A percentile compares a stretch with the other conserved stretches of the same genome.
Conservation (phyloP, 176 grass and related monocot species). For the Hordeum marinum region DNA sequence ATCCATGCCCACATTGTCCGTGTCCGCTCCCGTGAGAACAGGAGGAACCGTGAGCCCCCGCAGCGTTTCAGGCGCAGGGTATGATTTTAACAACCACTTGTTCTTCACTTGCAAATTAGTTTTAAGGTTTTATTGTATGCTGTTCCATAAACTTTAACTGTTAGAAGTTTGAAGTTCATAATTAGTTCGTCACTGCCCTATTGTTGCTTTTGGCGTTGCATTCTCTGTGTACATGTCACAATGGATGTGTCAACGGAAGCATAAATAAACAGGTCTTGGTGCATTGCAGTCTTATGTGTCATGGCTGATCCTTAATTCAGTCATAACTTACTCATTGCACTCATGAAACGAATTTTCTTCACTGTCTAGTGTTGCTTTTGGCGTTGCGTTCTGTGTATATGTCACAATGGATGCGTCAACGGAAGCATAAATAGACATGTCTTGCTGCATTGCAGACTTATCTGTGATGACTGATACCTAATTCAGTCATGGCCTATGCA, state of each 20-base stretch:
- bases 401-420: constrained; percentile 58
- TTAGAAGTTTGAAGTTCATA: not conserved
- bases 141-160: no score
- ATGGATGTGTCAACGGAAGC: constrained; percentile 61
- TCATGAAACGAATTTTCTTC: not conserved
- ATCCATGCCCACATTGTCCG: constrained; percentile 66
- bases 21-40: constrained; percentile 46
- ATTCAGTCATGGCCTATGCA: not conserved
- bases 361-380: constrained; percentile 32
- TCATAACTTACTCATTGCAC: not conserved
- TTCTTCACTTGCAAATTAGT: not conserved
- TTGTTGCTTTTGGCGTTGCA: constrained; percentile 55
- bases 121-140: not conserved
- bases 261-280: constrained; percentile 37
- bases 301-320: constrained; percentile 1
- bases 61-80: constrained; percentile 71
- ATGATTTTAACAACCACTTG: not conserved
- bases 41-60: constrained; percentile 62
- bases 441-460: constrained; percentile 37
- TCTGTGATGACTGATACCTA: constrained; percentile 1
- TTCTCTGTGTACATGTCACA: constrained; percentile 33
- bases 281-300: constrained; percentile 18
- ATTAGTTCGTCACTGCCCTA: not conserved
- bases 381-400: constrained; percentile 48
- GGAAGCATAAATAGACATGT: constrained; percentile 48